phyloP scores from a whole-genome alignment of 1,284 basidiomycete genomes.

The Ustilago tritici region DNA sequence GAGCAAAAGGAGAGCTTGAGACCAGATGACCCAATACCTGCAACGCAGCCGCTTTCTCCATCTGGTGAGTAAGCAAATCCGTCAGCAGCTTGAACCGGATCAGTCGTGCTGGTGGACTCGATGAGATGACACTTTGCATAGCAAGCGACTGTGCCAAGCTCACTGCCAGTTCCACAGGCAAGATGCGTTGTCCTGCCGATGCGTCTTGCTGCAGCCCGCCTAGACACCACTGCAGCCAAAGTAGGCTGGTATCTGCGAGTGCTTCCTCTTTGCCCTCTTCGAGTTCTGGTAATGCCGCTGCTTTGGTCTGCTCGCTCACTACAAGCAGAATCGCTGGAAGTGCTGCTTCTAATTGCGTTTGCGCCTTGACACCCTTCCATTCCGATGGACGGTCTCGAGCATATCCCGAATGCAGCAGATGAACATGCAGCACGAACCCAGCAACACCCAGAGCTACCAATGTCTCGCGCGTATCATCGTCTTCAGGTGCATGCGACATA shows the following conservation, averaged over 20 bases:
- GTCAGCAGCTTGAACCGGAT: constrained; percentile 48
- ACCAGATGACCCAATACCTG: constrained; percentile 41
- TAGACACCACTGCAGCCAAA: constrained; percentile 50
- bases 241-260: constrained; percentile 41
- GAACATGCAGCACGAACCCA: constrained; percentile 40
- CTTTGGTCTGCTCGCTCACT: constrained; percentile 39
- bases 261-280: constrained; percentile 39
- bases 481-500: constrained; percentile 33
- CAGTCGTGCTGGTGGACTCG: constrained; percentile 38
- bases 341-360: constrained; percentile 39
- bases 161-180: constrained; percentile 29
- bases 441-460: constrained; percentile 31
- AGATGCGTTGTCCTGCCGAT: constrained; percentile 11
- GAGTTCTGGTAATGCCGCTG: constrained; percentile 34
- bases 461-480: constrained; percentile 33
- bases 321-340: constrained; percentile 41
- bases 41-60: constrained; percentile 21
- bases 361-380: constrained; percentile 39
- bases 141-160: constrained; percentile 52
- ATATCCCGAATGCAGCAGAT: constrained; percentile 42
- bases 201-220: constrained; percentile 23
- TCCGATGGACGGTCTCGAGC: constrained; percentile 33
- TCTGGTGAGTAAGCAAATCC: constrained; percentile 20
- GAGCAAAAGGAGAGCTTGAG: constrained; percentile 50
- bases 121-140: constrained; percentile 55